Conservation (phyloP, 345 rosid genomes). For the Mallotus nudiflorus region DNA sequence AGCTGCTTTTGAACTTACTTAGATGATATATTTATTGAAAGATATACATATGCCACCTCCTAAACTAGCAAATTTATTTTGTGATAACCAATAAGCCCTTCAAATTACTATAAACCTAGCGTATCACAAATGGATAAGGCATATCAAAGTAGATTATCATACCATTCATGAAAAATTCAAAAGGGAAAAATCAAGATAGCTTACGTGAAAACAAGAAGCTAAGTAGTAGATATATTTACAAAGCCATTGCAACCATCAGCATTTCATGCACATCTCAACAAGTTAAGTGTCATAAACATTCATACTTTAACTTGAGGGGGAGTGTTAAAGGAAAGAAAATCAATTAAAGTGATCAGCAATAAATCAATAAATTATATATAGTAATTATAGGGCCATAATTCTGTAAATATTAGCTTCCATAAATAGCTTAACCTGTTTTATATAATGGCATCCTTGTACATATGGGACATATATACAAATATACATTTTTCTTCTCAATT, state of each 20-base stretch:
- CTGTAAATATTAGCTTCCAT: too few species aligned
- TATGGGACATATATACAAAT: too few species aligned
- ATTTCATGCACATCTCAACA: neutral
- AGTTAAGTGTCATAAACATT: neutral
- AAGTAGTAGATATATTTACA: neutral
- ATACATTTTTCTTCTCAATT: too few species aligned
- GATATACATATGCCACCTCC: neutral
- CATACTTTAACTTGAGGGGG: too few species aligned
- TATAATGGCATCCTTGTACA: too few species aligned
- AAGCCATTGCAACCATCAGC: neutral
- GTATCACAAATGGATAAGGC: neutral
- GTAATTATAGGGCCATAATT: too few species aligned
- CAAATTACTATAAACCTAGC: neutral
- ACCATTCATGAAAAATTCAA: neutral
- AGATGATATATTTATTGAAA: neutral
- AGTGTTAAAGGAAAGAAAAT: too few species aligned
- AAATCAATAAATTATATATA: too few species aligned
- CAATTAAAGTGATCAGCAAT: too few species aligned
- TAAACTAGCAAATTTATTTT: neutral
- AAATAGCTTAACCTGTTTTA: too few species aligned
- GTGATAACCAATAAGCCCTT: neutral
- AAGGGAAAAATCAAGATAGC: neutral
- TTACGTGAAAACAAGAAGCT: neutral
- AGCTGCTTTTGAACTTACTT: neutral
- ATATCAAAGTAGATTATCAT: neutral